These are phyloP conservation scores for Phytophthora pisi DNA, from an alignment of 352 stramenopile species.

Conservation along the genomic window DNA sequence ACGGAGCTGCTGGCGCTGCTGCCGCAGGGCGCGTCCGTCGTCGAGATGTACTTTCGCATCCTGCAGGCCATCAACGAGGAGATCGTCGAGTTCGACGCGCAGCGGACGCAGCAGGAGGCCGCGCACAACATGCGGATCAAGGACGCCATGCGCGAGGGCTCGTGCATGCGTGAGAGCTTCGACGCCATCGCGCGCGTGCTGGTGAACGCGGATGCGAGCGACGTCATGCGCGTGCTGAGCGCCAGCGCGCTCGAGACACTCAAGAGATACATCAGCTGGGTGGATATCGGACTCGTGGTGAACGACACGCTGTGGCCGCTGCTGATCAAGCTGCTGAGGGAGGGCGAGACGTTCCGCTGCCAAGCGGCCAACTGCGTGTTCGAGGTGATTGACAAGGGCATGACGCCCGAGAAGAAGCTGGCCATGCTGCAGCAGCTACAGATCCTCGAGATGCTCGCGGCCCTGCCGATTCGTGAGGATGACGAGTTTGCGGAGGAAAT, in stretches of 20 bases:
- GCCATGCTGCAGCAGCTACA: conserved; percentile 76
- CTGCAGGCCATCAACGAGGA: conserved; percentile 91
- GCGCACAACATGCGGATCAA: conserved; percentile 88
- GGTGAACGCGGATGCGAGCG: conserved; percentile 70
- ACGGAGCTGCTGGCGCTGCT: conserved; percentile 79
- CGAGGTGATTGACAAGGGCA: conserved; percentile 88
- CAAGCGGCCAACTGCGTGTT: conserved; percentile 84
- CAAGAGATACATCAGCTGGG: conserved; percentile 88
- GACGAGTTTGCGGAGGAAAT: conserved; percentile 86
- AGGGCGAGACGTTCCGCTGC: conserved; percentile 65
- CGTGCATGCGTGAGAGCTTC: conserved; percentile 76
- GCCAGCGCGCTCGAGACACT: conserved; percentile 74
- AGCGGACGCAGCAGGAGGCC: conserved; percentile 60
- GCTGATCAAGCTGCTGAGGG: conserved; percentile 71
- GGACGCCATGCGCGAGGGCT: conserved; percentile 85
- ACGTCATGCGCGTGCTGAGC: conserved; percentile 74
- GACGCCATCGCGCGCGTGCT: conserved; percentile 87
- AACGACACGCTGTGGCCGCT: conserved; percentile 85
- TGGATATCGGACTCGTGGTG: conserved; percentile 83
- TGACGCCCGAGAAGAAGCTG: conserved; percentile 85
- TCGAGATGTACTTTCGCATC: conserved; percentile 92
- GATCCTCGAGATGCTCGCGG: conserved; percentile 61
- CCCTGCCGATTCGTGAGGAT: conserved; percentile 72
- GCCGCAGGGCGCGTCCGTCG: conserved; percentile 71
- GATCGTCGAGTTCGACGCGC: conserved; percentile 89